Base-by-base conservation (phyloP, 1,284 basidiomycete genomes). In the Puccinia brachypodii region DNA sequence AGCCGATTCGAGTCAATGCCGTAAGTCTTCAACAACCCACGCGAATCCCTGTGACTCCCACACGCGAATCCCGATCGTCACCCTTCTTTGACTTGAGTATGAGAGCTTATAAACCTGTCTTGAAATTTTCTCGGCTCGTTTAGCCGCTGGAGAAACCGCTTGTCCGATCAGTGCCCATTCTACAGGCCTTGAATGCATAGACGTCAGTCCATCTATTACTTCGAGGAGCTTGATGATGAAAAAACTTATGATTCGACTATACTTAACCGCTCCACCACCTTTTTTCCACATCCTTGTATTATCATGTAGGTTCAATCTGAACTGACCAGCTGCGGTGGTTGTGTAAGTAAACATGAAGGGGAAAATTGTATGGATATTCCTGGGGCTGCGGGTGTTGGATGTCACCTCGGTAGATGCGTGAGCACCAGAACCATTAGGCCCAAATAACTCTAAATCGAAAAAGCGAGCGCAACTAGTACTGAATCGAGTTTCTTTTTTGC, bases 321-420 rank as follows among this genome's bases (percentile, higher is more conserved):
- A 25, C 25, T 81, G 9, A 73, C 79, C 42, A 74, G 69, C 50
- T 81, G 79, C 71, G 79, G 79, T 11, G 79, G 79, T 36, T 81
- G 79, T 66, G 71, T 73, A 16, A 74, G 50, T 44, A 36, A 62
- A 60, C 50, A 69, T 36, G 58, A 66, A 47, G 79, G 79, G 1
- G 60, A 66, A 44, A 74, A 81, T 66, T 81, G 79, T 38, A 40
- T 74, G 50, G 31, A 53, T 2, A 81, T 81, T 25, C 14, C 31
- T 31, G 79, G 79, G 8, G 79, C 79, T 22, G 69, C 56, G 36
- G 79, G 79, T n/a, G 79, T 81, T 31, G 79, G 79, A 38, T 81
- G 79, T 33, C 40, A 72, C 22, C 56, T 28, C 42, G 79, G 79
- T 14, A 81, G 31, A 81, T 81, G 79, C 47, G 79, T 81, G 47